Conservation (phyloP, 306 rosid genomes). For the Ammopiptanthus mongolicus region DNA sequence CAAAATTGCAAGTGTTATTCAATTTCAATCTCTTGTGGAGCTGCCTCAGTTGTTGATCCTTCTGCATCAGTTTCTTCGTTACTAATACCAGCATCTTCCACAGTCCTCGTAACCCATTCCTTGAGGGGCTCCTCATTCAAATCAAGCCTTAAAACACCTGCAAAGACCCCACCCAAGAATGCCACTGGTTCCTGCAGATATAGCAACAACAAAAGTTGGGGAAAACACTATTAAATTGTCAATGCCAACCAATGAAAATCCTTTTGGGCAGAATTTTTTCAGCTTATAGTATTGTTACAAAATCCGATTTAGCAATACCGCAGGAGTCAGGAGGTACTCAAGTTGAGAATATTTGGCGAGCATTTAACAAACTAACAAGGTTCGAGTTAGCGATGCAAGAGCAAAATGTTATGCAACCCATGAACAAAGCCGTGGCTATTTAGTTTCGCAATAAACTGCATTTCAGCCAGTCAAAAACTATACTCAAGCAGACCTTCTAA, state of each 20-base stretch:
- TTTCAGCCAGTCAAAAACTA: not conserved
- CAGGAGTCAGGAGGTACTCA: not conserved
- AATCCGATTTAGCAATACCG: not conserved
- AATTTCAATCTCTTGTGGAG: conserved; percentile 77
- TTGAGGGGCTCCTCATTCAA: conserved; percentile 87
- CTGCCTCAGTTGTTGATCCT: conserved; percentile 44
- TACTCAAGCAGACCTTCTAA: not conserved
- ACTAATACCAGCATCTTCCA: conserved; percentile 63
- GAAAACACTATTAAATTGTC: not conserved
- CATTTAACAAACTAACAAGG: conserved; percentile 5
- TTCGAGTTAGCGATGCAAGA: not conserved
- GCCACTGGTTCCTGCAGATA: conserved; percentile 83
- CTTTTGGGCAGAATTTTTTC: not conserved
- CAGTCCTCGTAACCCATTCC: conserved; percentile 88
- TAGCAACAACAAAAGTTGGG: not conserved
- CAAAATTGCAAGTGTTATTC: conserved; percentile 38
- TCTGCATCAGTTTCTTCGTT: conserved; percentile 50
- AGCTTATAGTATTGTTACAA: conserved; percentile 5
- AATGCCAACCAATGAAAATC: not conserved
- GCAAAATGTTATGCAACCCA: not conserved
- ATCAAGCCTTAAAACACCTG: conserved; percentile 79
- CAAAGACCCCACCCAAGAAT: conserved; percentile 84
- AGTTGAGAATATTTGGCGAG: not conserved
- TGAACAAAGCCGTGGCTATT: not conserved
- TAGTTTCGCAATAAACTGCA: not conserved